Evolutionary conservation across 345 rosid genomes (phyloP), one percentile per base, ranked within the genome.

Genomic region (Populus ilicifolia): DNA sequence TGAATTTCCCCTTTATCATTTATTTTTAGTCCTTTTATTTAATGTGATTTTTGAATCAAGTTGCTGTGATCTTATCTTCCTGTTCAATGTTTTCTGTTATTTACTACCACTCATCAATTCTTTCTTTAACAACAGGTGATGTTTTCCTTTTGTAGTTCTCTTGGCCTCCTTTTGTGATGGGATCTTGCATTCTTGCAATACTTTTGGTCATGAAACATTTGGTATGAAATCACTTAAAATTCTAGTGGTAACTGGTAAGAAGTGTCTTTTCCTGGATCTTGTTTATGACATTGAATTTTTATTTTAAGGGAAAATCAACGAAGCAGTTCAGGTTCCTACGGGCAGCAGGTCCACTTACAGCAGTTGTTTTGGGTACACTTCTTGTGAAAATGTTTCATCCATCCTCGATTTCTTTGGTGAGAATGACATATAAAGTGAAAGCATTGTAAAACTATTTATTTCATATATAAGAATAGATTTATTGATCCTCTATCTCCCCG

Each of bases 121-220:
- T 43, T 43, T 43, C 46, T 2, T 11, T 43, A 43, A 43, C 90
- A 77, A 81, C 88, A 84, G 88, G 87, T 82, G 80, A 66, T 88
- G 46, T 89, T 87, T 89, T 88, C 79, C 79, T 84, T 89, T 89
- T 96, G 97, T 87, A 96, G 99, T 96, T 96, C 86, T 89, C 90
- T 0, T 96, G 99, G 99, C 98, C 97, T 70, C 99, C 99, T 77
- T 96, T 96, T 86, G 88, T 94, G 76, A 89, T 94, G 98, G 99
- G 99, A 84, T 94, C 93, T 73, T 62, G 81, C 81, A 89, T 92
- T 83, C 98, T 96, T 73, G 89, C 89, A 13, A 81, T 91, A 79
- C 88, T 96, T 82, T 91, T 88, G 83, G 80, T 87, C 83, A 94
- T 94, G 98, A 94, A 94, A 86, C 94, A 90, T 77, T 84, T 94